These are phyloP conservation scores for Fusarium dimerum DNA, from an alignment of 2,329 filamentous ascomycete genomes.

Conservation along the genomic window DNA sequence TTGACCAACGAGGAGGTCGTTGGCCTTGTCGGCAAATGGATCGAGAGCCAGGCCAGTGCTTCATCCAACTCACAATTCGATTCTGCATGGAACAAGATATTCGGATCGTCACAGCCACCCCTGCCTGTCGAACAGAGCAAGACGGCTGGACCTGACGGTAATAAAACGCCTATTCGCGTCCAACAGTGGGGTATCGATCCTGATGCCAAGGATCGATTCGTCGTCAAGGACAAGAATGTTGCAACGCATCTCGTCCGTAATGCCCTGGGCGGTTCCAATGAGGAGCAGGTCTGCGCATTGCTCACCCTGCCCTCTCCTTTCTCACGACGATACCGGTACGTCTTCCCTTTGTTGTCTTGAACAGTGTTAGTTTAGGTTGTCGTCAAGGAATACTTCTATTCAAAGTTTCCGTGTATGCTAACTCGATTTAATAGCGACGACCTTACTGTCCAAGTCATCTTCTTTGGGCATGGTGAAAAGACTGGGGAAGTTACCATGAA, in stretches of 20 bases:
- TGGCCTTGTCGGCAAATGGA: slow-evolving; percentile 93
- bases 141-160: slow-evolving; percentile 59
- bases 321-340: slow-evolving; percentile 82
- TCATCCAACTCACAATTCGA: slow-evolving; percentile 66
- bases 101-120: slow-evolving; percentile 51
- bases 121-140: slow-evolving; percentile 75
- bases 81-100: slow-evolving; percentile 66
- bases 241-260: slow-evolving; percentile 96
- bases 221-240: slow-evolving; percentile 92
- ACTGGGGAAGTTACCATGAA: slow-evolving; percentile 82
- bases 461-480: slow-evolving; percentile 83
- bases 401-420: not conserved
- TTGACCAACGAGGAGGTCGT: slow-evolving; percentile 97
- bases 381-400: too few relatives aligned
- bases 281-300: slow-evolving; percentile 89
- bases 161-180: slow-evolving; percentile 84
- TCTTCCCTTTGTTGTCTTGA: not conserved
- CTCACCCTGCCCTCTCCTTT: slow-evolving; percentile 90
- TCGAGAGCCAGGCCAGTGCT: slow-evolving; percentile 70
- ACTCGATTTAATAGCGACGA: slow-evolving; percentile 67
- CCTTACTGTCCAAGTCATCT: slow-evolving; percentile 95
- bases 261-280: slow-evolving; percentile 88
- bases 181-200: slow-evolving; percentile 86
- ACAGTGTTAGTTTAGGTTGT: too few relatives aligned
- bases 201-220: slow-evolving; percentile 76